Conservation (phyloP, 2,329 filamentous ascomycete genomes). For the Fusarium goolgardi region DNA sequence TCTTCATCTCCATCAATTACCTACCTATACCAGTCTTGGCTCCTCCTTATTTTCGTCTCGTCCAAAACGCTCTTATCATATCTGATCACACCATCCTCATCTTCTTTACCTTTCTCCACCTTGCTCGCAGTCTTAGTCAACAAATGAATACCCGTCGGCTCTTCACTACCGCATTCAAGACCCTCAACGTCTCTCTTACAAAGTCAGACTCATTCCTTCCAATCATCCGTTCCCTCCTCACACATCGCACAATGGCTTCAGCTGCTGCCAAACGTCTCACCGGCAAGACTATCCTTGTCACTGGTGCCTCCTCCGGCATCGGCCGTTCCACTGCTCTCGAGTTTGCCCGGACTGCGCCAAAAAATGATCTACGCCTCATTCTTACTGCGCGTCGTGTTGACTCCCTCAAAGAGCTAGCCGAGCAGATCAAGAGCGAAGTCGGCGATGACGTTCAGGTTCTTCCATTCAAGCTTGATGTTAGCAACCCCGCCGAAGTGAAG, state of each 20-base stretch:
- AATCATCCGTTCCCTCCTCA: constrained; percentile 20
- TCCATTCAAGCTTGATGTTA: constrained; percentile 87
- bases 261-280: constrained; percentile 84
- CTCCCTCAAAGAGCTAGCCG: constrained; percentile 78
- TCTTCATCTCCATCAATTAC: background rate
- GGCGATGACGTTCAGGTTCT: constrained; percentile 84
- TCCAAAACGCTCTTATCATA: constrained; percentile 18
- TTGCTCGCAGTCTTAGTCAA: constrained; percentile 10
- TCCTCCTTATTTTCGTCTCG: background rate
- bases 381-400: constrained; percentile 90
- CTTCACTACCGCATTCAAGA: constrained; percentile 31
- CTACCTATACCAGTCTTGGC: background rate
- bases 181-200: constrained; percentile 31
- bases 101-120: constrained; percentile 26
- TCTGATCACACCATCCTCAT: constrained; percentile 30
- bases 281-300: constrained; percentile 93
- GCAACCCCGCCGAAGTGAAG: constrained; percentile 78
- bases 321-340: constrained; percentile 86
- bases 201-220: constrained; percentile 9
- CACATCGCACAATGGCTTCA: constrained; percentile 58
- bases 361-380: constrained; percentile 82
- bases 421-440: constrained; percentile 80
- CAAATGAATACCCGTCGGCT: constrained; percentile 40
- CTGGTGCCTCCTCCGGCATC: constrained; percentile 93
- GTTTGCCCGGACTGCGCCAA: constrained; percentile 87